These are phyloP conservation scores for Cytospora chrysosperma DNA, from an alignment of 2,329 filamentous ascomycete species.

Conservation along the genomic window DNA sequence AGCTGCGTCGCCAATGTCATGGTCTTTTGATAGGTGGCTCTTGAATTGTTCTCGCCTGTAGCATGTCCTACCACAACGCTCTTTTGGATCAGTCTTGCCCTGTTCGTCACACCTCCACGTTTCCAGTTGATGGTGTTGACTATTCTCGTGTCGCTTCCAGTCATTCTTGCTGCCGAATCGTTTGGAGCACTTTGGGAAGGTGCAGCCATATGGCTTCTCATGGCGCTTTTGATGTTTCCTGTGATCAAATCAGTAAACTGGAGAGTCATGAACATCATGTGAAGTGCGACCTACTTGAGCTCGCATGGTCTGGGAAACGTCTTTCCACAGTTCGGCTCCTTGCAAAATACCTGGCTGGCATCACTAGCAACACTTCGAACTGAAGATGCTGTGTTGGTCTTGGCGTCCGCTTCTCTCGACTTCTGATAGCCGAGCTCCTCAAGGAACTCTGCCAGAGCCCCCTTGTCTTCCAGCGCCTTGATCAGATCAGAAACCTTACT, in stretches of 20 bases:
- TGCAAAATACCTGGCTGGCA: constrained; percentile 24
- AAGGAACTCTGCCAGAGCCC: constrained; percentile 36
- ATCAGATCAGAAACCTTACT: constrained; percentile 15
- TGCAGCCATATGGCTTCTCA: constrained; percentile 78
- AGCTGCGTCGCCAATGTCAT: constrained; percentile 38
- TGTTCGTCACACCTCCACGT: constrained; percentile 66
- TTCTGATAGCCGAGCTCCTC: constrained; percentile 29
- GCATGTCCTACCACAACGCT: constrained; percentile 57
- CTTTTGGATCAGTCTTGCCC: constrained; percentile 19
- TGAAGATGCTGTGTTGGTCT: constrained; percentile 26
- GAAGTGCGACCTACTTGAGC: constrained; percentile 48
- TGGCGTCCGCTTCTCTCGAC: constrained; percentile 16
- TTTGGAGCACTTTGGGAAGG: constrained; percentile 66
- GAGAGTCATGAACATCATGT: background rate
- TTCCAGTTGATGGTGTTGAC: constrained; percentile 71
- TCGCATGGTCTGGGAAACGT: constrained; percentile 52
- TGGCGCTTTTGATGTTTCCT: constrained; percentile 88
- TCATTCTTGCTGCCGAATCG: constrained; percentile 90
- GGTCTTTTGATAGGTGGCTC: constrained; percentile 57
- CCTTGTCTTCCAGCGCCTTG: constrained; percentile 30
- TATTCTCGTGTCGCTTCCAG: constrained; percentile 87
- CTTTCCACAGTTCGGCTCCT: constrained; percentile 42
- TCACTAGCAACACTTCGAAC: constrained; percentile 1
- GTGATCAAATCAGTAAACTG: constrained; percentile 27
- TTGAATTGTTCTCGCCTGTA: constrained; percentile 59